Evolutionary conservation across 352 stramenopile species (phyloP).

Genomic region (Phytophthora palmivora): DNA sequence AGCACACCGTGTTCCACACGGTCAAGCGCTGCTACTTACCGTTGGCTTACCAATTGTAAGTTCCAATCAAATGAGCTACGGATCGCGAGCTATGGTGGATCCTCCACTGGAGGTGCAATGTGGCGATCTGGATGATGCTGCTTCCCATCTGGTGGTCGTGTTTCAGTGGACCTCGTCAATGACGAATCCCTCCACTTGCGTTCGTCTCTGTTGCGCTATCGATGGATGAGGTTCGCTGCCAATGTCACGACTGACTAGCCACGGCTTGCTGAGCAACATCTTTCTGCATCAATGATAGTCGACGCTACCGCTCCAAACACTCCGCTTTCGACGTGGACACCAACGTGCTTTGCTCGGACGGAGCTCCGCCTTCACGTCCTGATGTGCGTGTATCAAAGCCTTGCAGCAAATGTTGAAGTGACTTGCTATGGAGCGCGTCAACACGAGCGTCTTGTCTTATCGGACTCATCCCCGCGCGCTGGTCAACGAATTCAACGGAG

Average conservation of each 20-base stretch:
- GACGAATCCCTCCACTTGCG: slow-evolving; percentile 27
- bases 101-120: slow-evolving; percentile 9
- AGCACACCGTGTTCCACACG: no score
- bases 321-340: neutral
- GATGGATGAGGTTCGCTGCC: slow-evolving; percentile 1
- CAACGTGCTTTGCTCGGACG: neutral
- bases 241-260: slow-evolving; percentile 3
- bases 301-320: slow-evolving; percentile 1
- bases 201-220: slow-evolving; percentile 15
- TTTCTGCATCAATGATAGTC: neutral
- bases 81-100: neutral
- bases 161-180: slow-evolving; percentile 13
- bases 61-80: neutral
- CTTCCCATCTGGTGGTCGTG: slow-evolving; percentile 29
- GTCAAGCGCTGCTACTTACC: no score
- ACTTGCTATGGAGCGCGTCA: slow-evolving; percentile 15
- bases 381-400: neutral
- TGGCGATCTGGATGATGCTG: slow-evolving; percentile 17
- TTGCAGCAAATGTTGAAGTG: slow-evolving; percentile 1
- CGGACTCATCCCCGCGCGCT: slow-evolving; percentile 13
- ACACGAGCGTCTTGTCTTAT: slow-evolving; percentile 9
- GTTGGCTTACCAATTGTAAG: no score
- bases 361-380: neutral
- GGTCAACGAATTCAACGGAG: slow-evolving; percentile 2
- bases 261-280: slow-evolving; percentile 38